Evolutionary conservation across 305 asterid genomes (phyloP).

Genomic region (Solanum hybrid): DNA sequence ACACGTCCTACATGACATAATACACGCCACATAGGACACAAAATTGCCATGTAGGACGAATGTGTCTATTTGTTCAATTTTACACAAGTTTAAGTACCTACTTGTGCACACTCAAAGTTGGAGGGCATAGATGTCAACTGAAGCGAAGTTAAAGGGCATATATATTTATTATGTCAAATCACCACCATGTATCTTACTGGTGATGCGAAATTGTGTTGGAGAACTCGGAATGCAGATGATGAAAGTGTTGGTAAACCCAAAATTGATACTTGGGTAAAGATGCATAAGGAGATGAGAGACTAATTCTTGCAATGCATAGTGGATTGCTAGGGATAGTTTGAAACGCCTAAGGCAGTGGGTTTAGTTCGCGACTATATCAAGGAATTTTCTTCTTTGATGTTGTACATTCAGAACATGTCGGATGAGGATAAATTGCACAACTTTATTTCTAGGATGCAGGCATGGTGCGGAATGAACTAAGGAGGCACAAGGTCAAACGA

Average conservation of each 20-base stretch:
- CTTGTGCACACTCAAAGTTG: background rate
- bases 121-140: background rate
- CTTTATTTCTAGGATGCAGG: background rate
- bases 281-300: background rate
- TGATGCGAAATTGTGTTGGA: background rate
- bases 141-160: background rate
- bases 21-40: background rate
- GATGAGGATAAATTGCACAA: slow-evolving; percentile 9
- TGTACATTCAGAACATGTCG: background rate
- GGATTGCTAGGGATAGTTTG: background rate
- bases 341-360: background rate
- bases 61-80: background rate
- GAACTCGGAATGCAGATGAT: background rate
- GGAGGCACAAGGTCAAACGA: background rate
- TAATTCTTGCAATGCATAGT: background rate
- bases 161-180: background rate
- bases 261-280: background rate
- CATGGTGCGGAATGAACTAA: background rate
- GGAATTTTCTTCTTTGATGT: background rate
- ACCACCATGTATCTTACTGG: background rate
- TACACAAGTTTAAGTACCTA: no score
- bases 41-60: background rate
- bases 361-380: background rate
- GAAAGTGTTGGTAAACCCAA: background rate
- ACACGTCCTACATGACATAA: background rate